Evolutionary conservation across 805 yeast genomes (phyloP).

Genomic region (Lipomyces sp.): DNA sequence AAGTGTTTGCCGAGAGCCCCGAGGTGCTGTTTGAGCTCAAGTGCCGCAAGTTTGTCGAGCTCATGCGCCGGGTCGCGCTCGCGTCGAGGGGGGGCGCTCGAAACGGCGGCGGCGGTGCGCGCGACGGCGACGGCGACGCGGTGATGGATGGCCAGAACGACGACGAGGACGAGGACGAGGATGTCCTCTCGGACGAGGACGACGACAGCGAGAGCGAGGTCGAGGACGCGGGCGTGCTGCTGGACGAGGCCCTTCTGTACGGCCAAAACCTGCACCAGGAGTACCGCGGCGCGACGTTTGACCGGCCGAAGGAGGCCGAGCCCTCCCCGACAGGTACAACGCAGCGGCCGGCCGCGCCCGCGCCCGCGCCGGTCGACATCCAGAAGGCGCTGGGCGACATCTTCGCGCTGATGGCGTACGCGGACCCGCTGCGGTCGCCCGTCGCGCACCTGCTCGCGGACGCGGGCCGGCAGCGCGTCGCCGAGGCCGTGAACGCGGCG

Average conservation of each 20-base stretch:
- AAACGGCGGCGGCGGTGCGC: background rate
- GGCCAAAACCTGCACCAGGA: slow-evolving; percentile 42
- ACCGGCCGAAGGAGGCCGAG: background rate
- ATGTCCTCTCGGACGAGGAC: background rate
- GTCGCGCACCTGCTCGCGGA: slow-evolving; percentile 41
- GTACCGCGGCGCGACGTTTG: slow-evolving; percentile 32
- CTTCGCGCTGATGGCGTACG: slow-evolving; percentile 52
- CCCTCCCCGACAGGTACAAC: background rate
- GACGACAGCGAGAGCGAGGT: slow-evolving; percentile 1
- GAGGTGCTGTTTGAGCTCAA: slow-evolving; percentile 43
- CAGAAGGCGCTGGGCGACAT: slow-evolving; percentile 45
- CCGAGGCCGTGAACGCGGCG: slow-evolving; percentile 46
- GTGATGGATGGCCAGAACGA: slow-evolving; percentile 24
- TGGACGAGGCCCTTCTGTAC: slow-evolving; percentile 41
- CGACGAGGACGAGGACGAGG: slow-evolving; percentile 1
- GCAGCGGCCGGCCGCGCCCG: no score
- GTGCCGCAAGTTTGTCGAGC: slow-evolving; percentile 45
- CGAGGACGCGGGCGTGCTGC: slow-evolving; percentile 11
- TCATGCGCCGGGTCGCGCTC: slow-evolving; percentile 36
- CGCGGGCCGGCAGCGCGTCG: slow-evolving; percentile 41
- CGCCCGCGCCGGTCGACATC: slow-evolving; percentile 28
- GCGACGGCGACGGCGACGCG: slow-evolving; percentile 2
- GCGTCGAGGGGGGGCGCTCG: slow-evolving; percentile 9
- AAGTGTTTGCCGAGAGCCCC: slow-evolving; percentile 38
- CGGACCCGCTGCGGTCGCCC: slow-evolving; percentile 44